A percentile compares a stretch with the other conserved stretches of the same genome.
phyloP scores from a whole-genome alignment of 73 alveolate genomes.

The Blepharisma stoltei region DNA sequence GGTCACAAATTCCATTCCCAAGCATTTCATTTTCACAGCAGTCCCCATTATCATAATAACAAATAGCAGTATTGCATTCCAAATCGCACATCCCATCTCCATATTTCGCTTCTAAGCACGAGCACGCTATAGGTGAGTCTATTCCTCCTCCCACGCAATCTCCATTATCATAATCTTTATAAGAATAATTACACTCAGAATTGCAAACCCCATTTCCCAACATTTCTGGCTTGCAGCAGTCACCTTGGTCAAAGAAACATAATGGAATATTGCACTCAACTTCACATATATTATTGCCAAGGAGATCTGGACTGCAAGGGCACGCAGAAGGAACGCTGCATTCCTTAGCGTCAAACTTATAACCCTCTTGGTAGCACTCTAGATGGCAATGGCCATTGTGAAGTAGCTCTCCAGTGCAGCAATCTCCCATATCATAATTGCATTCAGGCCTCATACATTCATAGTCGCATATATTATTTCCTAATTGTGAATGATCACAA shows the following conservation, averaged over 20 bases:
- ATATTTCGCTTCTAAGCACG: neutral
- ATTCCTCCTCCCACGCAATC: neutral
- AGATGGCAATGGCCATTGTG: neutral
- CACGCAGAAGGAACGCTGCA: neutral
- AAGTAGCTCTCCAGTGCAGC: neutral
- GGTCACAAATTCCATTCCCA: conserved; percentile 2
- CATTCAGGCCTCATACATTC: neutral
- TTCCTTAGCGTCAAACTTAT: neutral
- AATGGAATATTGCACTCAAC: neutral
- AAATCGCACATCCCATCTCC: neutral
- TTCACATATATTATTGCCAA: neutral
- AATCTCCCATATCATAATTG: conserved; percentile 11
- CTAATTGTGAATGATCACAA: neutral
- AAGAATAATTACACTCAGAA: neutral
- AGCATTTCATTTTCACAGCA: neutral
- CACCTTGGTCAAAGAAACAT: neutral
- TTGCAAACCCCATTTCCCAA: conserved; percentile 17
- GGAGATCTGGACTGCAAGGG: neutral
- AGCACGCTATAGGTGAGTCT: no score
- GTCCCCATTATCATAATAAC: neutral
- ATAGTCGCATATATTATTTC: neutral
- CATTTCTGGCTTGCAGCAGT: neutral
- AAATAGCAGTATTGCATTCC: neutral
- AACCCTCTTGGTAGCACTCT: neutral
- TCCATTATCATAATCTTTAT: neutral